Conservation (phyloP, 257 asterid genomes). For the Solanum lycopersicoides region DNA sequence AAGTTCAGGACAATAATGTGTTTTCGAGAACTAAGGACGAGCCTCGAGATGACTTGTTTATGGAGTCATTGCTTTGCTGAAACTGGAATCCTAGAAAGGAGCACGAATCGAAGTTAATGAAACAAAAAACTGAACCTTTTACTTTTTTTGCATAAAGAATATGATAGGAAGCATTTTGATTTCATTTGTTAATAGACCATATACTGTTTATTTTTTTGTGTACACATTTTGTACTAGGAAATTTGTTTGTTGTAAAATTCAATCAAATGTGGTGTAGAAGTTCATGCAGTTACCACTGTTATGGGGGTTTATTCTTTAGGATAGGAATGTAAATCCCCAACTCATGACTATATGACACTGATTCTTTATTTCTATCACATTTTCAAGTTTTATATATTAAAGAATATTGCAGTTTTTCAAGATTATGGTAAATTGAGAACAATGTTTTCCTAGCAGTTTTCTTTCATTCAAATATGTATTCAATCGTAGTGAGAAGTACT, state of each 20-base stretch:
- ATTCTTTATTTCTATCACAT: background rate
- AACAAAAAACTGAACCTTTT: background rate
- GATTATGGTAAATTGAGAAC: background rate
- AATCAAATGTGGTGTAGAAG: background rate
- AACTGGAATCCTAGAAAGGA: background rate
- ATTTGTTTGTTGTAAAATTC: background rate
- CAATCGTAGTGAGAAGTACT: background rate
- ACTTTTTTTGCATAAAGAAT: background rate
- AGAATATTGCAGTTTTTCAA: background rate
- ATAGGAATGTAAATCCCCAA: slow-evolving; percentile 1
- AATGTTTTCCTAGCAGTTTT: background rate
- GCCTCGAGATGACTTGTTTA: slow-evolving; percentile 51
- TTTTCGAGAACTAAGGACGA: slow-evolving; percentile 48
- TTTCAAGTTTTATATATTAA: background rate
- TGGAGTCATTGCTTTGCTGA: slow-evolving; percentile 34
- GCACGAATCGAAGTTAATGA: background rate
- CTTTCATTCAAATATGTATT: background rate
- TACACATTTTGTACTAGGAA: background rate
- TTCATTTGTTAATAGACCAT: background rate
- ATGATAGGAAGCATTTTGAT: background rate
- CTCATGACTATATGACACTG: background rate
- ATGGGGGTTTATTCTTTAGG: background rate
- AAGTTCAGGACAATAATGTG: slow-evolving; percentile 6
- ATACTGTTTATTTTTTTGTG: background rate
- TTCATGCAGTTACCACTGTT: background rate